phyloP scores from a whole-genome alignment of 805 yeast genomes.

The Metschnikowia bowlesiae region DNA sequence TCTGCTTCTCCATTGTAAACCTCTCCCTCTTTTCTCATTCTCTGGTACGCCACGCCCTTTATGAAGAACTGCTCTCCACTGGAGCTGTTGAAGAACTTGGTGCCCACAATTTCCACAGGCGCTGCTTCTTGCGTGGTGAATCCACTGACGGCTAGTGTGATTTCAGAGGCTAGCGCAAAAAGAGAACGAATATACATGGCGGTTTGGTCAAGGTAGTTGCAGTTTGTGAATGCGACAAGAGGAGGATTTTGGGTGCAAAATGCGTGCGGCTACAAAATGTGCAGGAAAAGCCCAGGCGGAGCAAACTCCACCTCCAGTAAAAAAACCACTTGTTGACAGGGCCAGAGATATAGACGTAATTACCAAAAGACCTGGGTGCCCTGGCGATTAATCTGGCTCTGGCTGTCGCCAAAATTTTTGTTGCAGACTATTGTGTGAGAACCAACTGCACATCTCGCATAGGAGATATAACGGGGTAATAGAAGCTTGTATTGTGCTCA shows the following conservation, averaged over 20 bases:
- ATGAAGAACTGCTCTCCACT: slow-evolving; percentile 82
- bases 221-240: neutral
- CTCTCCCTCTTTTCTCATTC: slow-evolving; percentile 47
- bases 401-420: too few relatives aligned
- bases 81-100: slow-evolving; percentile 68
- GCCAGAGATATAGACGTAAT: too few relatives aligned
- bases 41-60: slow-evolving; percentile 86
- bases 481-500: too few relatives aligned
- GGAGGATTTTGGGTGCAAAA: slow-evolving; percentile 8
- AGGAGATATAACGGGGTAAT: too few relatives aligned
- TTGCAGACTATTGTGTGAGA: too few relatives aligned
- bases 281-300: neutral
- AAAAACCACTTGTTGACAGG: neutral
- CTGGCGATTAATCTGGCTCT: too few relatives aligned
- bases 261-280: neutral
- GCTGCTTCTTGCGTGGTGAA: slow-evolving; percentile 10
- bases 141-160: neutral
- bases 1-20: slow-evolving; percentile 17
- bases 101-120: slow-evolving; percentile 60
- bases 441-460: too few relatives aligned
- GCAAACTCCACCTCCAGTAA: neutral
- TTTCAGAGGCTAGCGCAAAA: neutral
- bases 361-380: too few relatives aligned
- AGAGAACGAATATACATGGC: neutral
- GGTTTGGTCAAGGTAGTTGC: neutral